These are phyloP conservation scores for Ustilago tritici DNA, from an alignment of 1,284 basidiomycete species.

Conservation along the genomic window DNA sequence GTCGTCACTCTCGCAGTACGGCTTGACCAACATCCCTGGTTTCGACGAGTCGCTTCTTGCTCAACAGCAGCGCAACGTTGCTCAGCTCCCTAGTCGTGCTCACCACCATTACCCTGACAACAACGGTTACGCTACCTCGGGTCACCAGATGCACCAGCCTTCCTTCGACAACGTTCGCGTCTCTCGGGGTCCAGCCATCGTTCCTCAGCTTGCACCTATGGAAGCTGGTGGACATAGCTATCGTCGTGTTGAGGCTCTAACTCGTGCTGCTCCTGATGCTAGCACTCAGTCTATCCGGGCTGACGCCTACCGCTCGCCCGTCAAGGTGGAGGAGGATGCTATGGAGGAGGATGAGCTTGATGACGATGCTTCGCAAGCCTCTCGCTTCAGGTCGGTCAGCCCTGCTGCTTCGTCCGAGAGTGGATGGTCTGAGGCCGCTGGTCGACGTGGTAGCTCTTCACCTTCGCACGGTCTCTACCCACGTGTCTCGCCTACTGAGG, in stretches of 20 bases:
- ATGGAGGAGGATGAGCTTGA: conserved; percentile 50
- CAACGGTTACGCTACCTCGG: conserved; percentile 17
- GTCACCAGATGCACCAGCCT: conserved; percentile 34
- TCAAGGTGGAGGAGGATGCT: conserved; percentile 42
- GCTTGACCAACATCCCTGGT: conserved; percentile 63
- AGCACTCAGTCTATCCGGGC: conserved; percentile 1
- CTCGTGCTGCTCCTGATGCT: conserved; percentile 59
- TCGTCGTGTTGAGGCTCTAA: conserved; percentile 65
- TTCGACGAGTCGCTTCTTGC: conserved; percentile 57
- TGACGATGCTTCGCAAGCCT: conserved; percentile 18
- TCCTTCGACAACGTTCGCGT: conserved; percentile 54
- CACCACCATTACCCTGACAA: conserved; percentile 34
- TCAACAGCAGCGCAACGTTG: conserved; percentile 42
- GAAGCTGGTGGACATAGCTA: conserved; percentile 56
- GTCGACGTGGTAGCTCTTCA: conserved; percentile 35
- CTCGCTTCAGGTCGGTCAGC: conserved; percentile 40
- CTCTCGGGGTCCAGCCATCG: conserved; percentile 48
- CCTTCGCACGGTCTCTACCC: conserved; percentile 53
- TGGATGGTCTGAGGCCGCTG: conserved; percentile 27
- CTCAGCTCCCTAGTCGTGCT: conserved; percentile 54
- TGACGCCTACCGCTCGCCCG: conserved; percentile 11
- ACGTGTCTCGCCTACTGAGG: conserved; percentile 35
- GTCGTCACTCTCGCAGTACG: conserved; percentile 51
- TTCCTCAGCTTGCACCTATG: conserved; percentile 58
- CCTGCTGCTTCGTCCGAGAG: conserved; percentile 41